A percentile compares a stretch with the other conserved stretches of the same genome.
Evolutionary conservation across 2,329 filamentous ascomycete species (phyloP).

Genomic region (Teratosphaeria destructans): DNA sequence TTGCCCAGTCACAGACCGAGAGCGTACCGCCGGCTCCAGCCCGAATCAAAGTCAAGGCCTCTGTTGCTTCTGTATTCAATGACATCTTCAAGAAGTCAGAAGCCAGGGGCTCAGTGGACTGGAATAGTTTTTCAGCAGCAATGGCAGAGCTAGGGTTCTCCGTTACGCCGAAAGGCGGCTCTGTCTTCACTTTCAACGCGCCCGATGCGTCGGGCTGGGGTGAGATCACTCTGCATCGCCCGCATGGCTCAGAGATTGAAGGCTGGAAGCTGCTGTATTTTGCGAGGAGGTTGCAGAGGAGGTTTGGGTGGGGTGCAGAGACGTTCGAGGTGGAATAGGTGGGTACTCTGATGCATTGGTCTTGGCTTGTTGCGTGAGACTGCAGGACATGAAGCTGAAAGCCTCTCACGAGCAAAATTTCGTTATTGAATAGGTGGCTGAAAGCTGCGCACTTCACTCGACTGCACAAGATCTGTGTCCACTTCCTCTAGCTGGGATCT

Average conservation of each 20-base stretch:
- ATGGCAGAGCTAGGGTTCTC: constrained; percentile 11
- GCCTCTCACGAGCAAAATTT: too few relatives aligned
- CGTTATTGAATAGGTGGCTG: too few relatives aligned
- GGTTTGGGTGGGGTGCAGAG: constrained; percentile 6
- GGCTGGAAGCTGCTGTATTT: constrained; percentile 7
- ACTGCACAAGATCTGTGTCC: too few relatives aligned
- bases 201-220: constrained; percentile 4
- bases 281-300: constrained; percentile 3
- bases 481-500: too few relatives aligned
- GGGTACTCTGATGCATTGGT: too few relatives aligned
- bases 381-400: too few relatives aligned
- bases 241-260: constrained; percentile 11
- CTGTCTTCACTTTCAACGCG: constrained; percentile 8
- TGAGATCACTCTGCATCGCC: constrained; percentile 9
- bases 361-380: too few relatives aligned
- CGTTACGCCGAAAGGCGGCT: constrained; percentile 8
- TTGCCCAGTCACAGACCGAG: constrained; percentile 1
- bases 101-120: constrained; percentile 7
- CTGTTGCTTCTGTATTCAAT: constrained; percentile 7
- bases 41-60: constrained; percentile 8
- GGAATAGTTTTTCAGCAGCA: constrained; percentile 7
- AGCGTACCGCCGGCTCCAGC: constrained; percentile 1
- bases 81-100: constrained; percentile 6
- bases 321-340: constrained; percentile 5
- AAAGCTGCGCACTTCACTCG: too few relatives aligned